Percentiles rank a stretch among this genome's conserved stretches.
Conservation (phyloP, 116 monocot species). For the Papilionanthe hybrid region DNA sequence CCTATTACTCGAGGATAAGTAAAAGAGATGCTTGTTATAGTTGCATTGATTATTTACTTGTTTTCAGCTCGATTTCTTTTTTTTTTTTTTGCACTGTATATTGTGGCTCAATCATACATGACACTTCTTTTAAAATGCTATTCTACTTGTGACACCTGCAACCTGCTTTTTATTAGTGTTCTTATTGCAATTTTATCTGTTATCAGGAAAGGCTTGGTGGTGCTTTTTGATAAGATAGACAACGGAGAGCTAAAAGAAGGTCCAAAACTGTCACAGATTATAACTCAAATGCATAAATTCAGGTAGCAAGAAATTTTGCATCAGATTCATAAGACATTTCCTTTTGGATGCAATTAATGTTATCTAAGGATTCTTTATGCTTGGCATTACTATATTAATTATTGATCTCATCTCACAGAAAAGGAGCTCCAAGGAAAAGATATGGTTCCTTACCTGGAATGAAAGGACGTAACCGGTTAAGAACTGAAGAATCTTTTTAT, state of each 20-base stretch:
- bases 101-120: neutral
- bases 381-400: neutral
- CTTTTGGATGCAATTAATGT: neutral
- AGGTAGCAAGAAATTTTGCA: conserved; percentile 48
- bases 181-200: neutral
- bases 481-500: conserved; percentile 98
- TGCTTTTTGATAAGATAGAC: conserved; percentile 75
- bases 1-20: neutral
- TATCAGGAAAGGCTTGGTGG: conserved; percentile 86
- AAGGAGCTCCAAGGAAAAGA: conserved; percentile 86
- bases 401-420: conserved; percentile 33
- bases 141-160: neutral
- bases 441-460: conserved; percentile 67
- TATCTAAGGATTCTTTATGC: neutral
- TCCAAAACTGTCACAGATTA: conserved; percentile 34
- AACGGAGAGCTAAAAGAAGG: conserved; percentile 70
- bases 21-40: neutral
- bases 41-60: neutral
- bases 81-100: neutral
- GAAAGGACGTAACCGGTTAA: conserved; percentile 67
- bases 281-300: conserved; percentile 68
- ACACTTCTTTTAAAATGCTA: neutral
- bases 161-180: neutral
- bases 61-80: neutral
- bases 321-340: neutral